Percentiles rank a stretch among this genome's conserved stretches.
Evolutionary conservation across 2,329 filamentous ascomycete genomes (phyloP).

Genomic region (Trichoderma atroviride): DNA sequence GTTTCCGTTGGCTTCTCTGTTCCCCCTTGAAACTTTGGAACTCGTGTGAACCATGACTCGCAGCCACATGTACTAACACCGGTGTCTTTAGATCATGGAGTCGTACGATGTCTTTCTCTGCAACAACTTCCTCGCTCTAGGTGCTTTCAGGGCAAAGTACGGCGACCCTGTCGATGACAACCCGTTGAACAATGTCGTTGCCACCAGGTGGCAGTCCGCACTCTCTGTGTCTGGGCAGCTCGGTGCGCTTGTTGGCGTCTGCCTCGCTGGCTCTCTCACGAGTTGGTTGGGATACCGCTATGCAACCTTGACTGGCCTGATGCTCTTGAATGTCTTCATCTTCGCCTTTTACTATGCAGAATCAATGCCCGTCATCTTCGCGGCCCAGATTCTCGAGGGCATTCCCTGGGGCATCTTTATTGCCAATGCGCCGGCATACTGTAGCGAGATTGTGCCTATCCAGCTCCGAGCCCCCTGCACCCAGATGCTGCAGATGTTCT

Average conservation of each 20-base stretch:
- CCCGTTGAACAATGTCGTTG: neutral
- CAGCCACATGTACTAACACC: neutral
- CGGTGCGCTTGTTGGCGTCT: slow-evolving; percentile 12
- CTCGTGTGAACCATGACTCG: neutral
- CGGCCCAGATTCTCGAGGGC: slow-evolving; percentile 9
- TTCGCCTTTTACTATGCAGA: slow-evolving; percentile 11
- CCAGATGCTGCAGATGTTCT: slow-evolving; percentile 11
- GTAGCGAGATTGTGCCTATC: slow-evolving; percentile 8
- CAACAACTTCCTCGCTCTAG: slow-evolving; percentile 12
- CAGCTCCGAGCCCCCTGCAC: slow-evolving; percentile 9
- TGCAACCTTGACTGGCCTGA: neutral
- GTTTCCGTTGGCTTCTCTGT: too few relatives aligned
- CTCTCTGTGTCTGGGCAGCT: slow-evolving; percentile 12
- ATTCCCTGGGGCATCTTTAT: slow-evolving; percentile 13
- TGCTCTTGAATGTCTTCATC: slow-evolving; percentile 12
- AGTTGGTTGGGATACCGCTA: slow-evolving; percentile 12
- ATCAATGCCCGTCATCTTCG: slow-evolving; percentile 4
- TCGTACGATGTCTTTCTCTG: slow-evolving; percentile 16
- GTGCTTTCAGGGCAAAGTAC: slow-evolving; percentile 7
- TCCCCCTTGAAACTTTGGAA: neutral
- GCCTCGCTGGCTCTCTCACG: neutral
- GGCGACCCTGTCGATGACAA: slow-evolving; percentile 6
- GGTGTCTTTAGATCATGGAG: neutral
- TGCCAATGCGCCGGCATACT: slow-evolving; percentile 10
- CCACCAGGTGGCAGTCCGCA: slow-evolving; percentile 5